Evolutionary conservation across 2,329 filamentous ascomycete species (phyloP).

Genomic region (Fusarium marasasianum): DNA sequence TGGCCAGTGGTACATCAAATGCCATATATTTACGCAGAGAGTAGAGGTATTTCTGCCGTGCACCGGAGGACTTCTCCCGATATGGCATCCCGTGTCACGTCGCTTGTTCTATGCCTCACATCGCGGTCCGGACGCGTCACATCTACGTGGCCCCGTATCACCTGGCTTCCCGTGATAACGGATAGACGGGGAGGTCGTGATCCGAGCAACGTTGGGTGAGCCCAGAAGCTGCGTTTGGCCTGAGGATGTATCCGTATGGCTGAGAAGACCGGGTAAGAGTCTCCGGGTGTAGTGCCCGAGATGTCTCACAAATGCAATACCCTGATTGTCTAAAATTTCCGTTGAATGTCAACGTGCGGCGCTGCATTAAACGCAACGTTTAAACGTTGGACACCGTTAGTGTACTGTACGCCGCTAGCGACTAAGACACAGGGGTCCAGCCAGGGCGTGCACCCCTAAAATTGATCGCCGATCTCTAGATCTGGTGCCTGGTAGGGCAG

Average conservation of each 20-base stretch:
- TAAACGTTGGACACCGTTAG: not conserved
- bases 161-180: accelerated
- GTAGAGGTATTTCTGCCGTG: accelerated
- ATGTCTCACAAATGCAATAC: not conserved
- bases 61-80: not conserved
- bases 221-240: not conserved
- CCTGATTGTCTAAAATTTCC: not conserved
- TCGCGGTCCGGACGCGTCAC: not conserved
- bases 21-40: not conserved
- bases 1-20: not conserved
- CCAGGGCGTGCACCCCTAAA: not conserved
- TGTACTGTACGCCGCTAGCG: not conserved
- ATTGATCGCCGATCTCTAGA: not conserved
- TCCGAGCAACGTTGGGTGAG: accelerated
- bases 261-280: not conserved
- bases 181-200: not conserved
- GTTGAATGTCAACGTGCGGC: too few relatives aligned
- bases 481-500: not conserved
- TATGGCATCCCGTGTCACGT: not conserved
- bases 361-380: not conserved
- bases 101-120: accelerated
- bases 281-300: not conserved
- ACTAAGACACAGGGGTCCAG: not conserved
- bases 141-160: not conserved
- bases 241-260: not conserved